Evolutionary conservation across 2,329 filamentous ascomycete genomes (phyloP), one percentile per base, ranked within the genome.

Genomic region (Exophiala lecanii-corni): DNA sequence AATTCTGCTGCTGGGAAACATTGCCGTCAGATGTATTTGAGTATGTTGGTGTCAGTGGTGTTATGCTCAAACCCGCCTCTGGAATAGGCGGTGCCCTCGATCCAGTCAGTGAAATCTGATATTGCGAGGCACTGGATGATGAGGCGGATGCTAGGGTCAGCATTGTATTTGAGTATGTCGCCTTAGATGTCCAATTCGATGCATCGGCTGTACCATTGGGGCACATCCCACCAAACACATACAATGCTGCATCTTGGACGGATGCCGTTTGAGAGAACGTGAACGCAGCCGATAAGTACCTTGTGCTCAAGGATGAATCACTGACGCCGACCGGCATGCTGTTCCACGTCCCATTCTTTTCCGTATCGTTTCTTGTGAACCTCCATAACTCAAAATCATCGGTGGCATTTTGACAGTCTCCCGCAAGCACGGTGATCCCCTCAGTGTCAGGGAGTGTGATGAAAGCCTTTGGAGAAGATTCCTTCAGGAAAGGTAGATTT

Each of bases 141-240:
- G 61, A 60, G 32, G 66, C 59, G 0, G 84, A 71, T 0, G 74
- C 62, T n/a, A 91, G 63, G 18, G 75, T 76, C 44, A 87, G 64
- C 84, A 95, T 89, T 15, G 74, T 69, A 58, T 88, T 88, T 2
- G 87, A 89, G 63, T 95, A 97, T 30, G 79, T 77, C 9, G 84
- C 87, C 7, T 72, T 63, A 2, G 76, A 75, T 49, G 86, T 78
- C 82, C 87, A 89, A 13, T 66, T 63, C 1, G 63, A 57, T 1
- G 59, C 55, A 20, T 71, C 71, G 5, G 66, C 58, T 15, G 68
- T 63, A n/a, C 62, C 59, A 5, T 62, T 63, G 2, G 58, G 55
- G 57, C 91, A 97, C 88, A 96, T 94, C 54, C 91, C 91, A 25
- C 89, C 91, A 63, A 94, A 96, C 5, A 82, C 69, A 59, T 89